These are phyloP conservation scores for Excoecaria agallocha DNA, from an alignment of 345 rosid genomes.

Conservation along the genomic window DNA sequence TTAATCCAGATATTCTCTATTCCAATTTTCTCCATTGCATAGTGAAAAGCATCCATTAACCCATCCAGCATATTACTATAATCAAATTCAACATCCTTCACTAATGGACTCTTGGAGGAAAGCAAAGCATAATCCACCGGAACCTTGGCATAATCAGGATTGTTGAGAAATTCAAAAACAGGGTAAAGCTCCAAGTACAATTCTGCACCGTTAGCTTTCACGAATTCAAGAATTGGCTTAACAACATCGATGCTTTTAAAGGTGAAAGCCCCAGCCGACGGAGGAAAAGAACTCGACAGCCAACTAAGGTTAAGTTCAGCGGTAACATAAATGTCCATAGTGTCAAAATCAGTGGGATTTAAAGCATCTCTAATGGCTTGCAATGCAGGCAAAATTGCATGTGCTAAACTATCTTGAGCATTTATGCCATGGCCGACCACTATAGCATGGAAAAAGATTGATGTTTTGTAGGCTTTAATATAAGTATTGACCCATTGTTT, in stretches of 20 bases:
- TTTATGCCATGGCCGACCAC: neutral
- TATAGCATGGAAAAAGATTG: neutral
- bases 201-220: slow-evolving; percentile 7
- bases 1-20: neutral
- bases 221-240: neutral
- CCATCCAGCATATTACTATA: slow-evolving; percentile 11
- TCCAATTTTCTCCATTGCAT: slow-evolving; percentile 3
- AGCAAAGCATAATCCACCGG: slow-evolving; percentile 6
- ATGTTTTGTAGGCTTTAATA: neutral
- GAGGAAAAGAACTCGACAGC: neutral
- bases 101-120: neutral
- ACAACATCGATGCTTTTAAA: no score
- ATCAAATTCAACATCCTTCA: neutral
- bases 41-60: neutral
- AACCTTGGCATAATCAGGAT: neutral
- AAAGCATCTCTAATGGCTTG: neutral
- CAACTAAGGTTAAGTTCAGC: neutral
- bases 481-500: neutral
- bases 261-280: no score
- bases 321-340: neutral
- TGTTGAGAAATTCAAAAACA: neutral
- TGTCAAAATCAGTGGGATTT: no score
- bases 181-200: slow-evolving; percentile 11
- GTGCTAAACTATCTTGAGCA: neutral
- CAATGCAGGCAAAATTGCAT: slow-evolving; percentile 3